These are phyloP conservation scores for Filosporella fistucella DNA, from an alignment of 495 filamentous ascomycete species.

Conservation along the genomic window DNA sequence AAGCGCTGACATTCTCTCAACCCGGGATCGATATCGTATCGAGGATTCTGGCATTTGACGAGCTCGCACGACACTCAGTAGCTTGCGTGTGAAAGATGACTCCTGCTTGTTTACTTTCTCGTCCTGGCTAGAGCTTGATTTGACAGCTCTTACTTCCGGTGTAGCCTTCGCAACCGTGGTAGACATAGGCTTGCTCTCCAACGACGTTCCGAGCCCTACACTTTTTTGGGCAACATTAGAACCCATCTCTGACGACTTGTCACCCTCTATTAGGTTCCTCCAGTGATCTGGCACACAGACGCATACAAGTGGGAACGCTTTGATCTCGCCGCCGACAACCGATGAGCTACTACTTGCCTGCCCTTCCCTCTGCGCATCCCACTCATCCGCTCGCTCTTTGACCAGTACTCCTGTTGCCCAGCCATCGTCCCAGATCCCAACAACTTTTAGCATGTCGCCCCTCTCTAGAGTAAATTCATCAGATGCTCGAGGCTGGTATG, in stretches of 20 bases:
- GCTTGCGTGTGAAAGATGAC: slow-evolving; percentile 3
- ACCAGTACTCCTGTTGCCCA: slow-evolving; percentile 94
- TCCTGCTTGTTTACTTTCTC: slow-evolving; percentile 1
- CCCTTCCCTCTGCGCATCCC: slow-evolving; percentile 66
- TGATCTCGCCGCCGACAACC: slow-evolving; percentile 77
- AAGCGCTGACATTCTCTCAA: slow-evolving; percentile 4
- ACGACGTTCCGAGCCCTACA: slow-evolving; percentile 2
- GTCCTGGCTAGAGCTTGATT: slow-evolving; percentile 4
- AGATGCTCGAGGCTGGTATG: slow-evolving; percentile 86
- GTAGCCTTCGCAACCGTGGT: slow-evolving; percentile 4
- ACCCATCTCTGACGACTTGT: slow-evolving; percentile 54
- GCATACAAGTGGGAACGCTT: slow-evolving; percentile 97
- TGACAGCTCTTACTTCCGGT: background rate
- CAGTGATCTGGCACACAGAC: slow-evolving; percentile 97
- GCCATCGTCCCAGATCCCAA: slow-evolving; percentile 99
- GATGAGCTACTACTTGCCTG: slow-evolving; percentile 94
- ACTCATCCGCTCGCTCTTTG: slow-evolving; percentile 81
- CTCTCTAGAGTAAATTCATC: slow-evolving; percentile 94
- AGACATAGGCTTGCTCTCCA: slow-evolving; percentile 2
- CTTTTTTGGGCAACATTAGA: slow-evolving; percentile 31
- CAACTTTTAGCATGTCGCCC: slow-evolving; percentile 97
- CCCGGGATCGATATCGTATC: slow-evolving; percentile 1
- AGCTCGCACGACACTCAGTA: slow-evolving; percentile 2
- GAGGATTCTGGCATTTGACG: slow-evolving; percentile 5
- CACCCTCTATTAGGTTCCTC: slow-evolving; percentile 96